Conservation (phyloP, 495 filamentous ascomycete species). For the Aeminium ludgeri region DNA sequence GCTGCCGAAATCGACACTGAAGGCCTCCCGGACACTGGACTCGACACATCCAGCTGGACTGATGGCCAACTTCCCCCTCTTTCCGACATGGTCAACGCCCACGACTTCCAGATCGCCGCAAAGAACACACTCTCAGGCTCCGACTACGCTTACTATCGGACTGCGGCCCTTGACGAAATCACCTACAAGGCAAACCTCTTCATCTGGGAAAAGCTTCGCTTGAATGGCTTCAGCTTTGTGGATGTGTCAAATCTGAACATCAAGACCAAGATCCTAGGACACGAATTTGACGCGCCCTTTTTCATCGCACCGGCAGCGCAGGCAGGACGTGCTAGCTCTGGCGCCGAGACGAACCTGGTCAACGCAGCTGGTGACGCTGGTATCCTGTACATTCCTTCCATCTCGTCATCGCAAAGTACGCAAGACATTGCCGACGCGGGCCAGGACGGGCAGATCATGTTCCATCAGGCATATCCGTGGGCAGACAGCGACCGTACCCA, state of each 20-base stretch:
- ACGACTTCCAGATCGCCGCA: constrained; percentile 2
- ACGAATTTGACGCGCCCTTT: constrained; percentile 1
- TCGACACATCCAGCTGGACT: constrained; percentile 2
- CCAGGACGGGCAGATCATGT: constrained; percentile 19
- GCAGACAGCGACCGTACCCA: constrained; percentile 24
- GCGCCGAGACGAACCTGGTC: constrained; percentile 25
- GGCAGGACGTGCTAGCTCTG: constrained; percentile 20
- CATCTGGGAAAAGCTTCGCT: constrained; percentile 2
- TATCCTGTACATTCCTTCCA: constrained; percentile 25
- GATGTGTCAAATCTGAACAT: constrained; percentile 1
- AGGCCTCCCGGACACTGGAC: constrained; percentile 3
- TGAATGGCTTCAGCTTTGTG: constrained; percentile 4
- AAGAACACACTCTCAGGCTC: constrained; percentile 3
- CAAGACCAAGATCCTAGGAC: constrained; percentile 2
- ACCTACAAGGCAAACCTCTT: constrained; percentile 3
- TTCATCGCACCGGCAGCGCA: constrained; percentile 4
- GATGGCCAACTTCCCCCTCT: neutral
- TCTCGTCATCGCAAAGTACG: constrained; percentile 21
- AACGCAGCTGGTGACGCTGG: constrained; percentile 21
- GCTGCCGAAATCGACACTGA: constrained; percentile 3
- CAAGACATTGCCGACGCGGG: constrained; percentile 25
- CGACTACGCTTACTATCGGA: constrained; percentile 4
- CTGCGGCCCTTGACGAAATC: constrained; percentile 2
- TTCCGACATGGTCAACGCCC: neutral
- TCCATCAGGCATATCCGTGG: constrained; percentile 25